Base-by-base conservation (phyloP, 805 yeast species). In the Priceomyces medius region DNA sequence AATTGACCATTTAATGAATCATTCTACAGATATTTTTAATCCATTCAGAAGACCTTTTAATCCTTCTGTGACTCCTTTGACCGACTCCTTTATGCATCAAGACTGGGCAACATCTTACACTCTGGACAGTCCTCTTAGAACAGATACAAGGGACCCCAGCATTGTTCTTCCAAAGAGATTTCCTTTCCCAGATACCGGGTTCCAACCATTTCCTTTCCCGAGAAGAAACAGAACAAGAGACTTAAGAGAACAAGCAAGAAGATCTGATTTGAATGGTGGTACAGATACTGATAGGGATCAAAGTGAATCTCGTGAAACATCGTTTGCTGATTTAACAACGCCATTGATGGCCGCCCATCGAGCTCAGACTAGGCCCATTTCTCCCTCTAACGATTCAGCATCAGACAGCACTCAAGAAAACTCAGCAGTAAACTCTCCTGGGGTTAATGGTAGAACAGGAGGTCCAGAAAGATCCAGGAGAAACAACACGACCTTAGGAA, bases 1-100 rank as follows among this genome's bases (percentile, higher is more conserved):
- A 32, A 24, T 58, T 7, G 46, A 53, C 21, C 66, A 63, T 43
- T 38, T 69, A 20, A 39, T 51, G 28, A 45, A 54, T 35, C 49
- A 54, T 41, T 61, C 63, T 40, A 67, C 74, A 2, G 64, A 68
- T 42, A 58, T 68, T 13, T 68, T 69, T 48, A 56, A 54, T 36
- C 74, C 74, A 2, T 57, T 46, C 39, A 55, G 64, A 42, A 56
- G 71, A 40, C 66, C 72, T 1, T 57, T 55, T 44, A 61, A 58
- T 40, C 64, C 70, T 6, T 13, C 51, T 3, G 54, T 68, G 16
- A 66, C 71, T 0, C 73, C 74, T 4, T 54, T 68, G 20, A 66
- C 72, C 2, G 74, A 68, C 47, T 54, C 66, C 3, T 58, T 51
- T 36, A 60, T 66, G 50, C 58, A 48, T 13, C 73, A 67, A 41